Conservation (phyloP, 208 protist species). For the Trypanosoma brucei region DNA sequence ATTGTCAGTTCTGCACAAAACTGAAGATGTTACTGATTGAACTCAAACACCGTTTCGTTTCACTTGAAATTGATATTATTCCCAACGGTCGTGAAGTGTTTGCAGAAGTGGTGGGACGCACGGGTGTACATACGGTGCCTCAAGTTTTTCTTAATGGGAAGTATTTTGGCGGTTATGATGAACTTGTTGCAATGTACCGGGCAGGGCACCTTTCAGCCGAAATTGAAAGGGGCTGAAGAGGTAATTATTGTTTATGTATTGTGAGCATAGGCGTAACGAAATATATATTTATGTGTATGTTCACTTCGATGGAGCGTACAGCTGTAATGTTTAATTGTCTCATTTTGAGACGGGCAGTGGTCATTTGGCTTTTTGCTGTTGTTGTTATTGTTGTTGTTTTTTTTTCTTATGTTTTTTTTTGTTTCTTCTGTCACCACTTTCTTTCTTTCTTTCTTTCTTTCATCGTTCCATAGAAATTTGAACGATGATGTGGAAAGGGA, state of each 20-base stretch:
- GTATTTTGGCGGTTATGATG: slow-evolving; percentile 85
- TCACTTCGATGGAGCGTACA: too few relatives aligned
- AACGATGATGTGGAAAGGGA: too few relatives aligned
- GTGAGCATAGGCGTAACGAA: too few relatives aligned
- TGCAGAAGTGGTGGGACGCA: slow-evolving; percentile 62
- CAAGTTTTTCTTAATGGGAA: slow-evolving; percentile 79
- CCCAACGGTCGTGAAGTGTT: slow-evolving; percentile 83
- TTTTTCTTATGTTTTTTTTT: too few relatives aligned
- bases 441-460: too few relatives aligned
- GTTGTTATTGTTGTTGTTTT: too few relatives aligned
- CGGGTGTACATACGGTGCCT: slow-evolving; percentile 74
- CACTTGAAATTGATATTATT: slow-evolving; percentile 86
- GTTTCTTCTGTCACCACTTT: too few relatives aligned
- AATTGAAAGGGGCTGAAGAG: slow-evolving; percentile 48
- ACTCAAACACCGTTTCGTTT: slow-evolving; percentile 76
- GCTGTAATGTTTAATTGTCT: too few relatives aligned
- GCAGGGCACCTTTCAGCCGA: slow-evolving; percentile 46
- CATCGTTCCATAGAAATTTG: too few relatives aligned
- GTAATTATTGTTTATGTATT: not conserved
- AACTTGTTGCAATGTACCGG: slow-evolving; percentile 65
- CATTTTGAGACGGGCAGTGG: too few relatives aligned
- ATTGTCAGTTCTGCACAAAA: slow-evolving; percentile 82
- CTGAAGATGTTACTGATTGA: slow-evolving; percentile 83
- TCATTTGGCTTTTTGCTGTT: too few relatives aligned
- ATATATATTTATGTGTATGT: too few relatives aligned